These are phyloP conservation scores for Kurtzmaniella quercitrusa DNA, from an alignment of 1,139 yeast species.

Conservation along the genomic window DNA sequence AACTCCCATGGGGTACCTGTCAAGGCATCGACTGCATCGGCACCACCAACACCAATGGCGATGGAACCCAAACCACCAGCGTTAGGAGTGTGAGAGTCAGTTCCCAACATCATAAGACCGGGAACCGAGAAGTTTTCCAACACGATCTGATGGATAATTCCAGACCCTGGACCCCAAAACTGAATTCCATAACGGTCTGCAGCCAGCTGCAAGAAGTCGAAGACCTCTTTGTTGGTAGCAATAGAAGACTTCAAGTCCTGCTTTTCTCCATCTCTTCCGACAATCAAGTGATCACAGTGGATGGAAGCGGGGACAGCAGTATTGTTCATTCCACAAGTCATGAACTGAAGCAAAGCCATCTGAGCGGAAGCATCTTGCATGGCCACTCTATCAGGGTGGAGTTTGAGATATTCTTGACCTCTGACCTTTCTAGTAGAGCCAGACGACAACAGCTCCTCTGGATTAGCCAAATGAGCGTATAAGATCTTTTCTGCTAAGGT, in stretches of 20 bases:
- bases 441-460: conserved; percentile 67
- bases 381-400: conserved; percentile 96
- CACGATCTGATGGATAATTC: conserved; percentile 96
- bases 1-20: conserved; percentile 99
- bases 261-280: conserved; percentile 89
- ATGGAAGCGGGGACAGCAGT: conserved; percentile 93
- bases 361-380: conserved; percentile 99
- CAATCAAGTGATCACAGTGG: conserved; percentile 96
- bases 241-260: conserved; percentile 71
- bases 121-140: conserved; percentile 94
- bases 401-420: conserved; percentile 81
- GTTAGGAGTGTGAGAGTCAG: conserved; percentile 96
- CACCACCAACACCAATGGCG: conserved; percentile 99
- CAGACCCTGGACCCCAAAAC: conserved; percentile 99
- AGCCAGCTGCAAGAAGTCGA: conserved; percentile 86
- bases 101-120: conserved; percentile 93
- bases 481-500: conserved; percentile 92
- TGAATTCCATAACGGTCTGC: conserved; percentile 92
- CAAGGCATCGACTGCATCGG: conserved; percentile 96
- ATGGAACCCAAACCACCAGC: conserved; percentile 98
- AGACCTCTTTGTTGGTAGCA: conserved; percentile 86
- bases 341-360: conserved; percentile 93
- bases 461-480: conserved; percentile 84
- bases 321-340: conserved; percentile 86
- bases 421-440: conserved; percentile 58